A percentile compares a stretch with the other conserved stretches of the same genome.
These are phyloP conservation scores for Arabidopsis lyrata DNA, from an alignment of 441 rosid genomes.

Conservation along the genomic window DNA sequence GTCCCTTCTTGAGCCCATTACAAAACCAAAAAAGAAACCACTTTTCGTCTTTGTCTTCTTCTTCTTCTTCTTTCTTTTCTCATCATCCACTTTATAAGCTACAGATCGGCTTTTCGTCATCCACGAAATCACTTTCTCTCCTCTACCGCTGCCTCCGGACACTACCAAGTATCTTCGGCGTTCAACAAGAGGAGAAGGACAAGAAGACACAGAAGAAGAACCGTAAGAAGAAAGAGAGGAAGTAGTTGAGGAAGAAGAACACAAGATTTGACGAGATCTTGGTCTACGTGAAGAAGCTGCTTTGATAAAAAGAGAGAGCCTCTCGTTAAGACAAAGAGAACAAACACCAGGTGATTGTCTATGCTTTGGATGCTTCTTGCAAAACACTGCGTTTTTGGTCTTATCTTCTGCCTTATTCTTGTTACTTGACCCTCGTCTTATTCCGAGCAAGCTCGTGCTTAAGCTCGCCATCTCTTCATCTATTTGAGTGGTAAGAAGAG, in stretches of 20 bases:
- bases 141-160: constrained; percentile 30
- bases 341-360: constrained; percentile 47
- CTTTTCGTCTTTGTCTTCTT: constrained; percentile 19
- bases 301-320: constrained; percentile 38
- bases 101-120: constrained; percentile 42
- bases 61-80: constrained; percentile 33
- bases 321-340: constrained; percentile 46
- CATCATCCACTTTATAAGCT: constrained; percentile 38
- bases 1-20: constrained; percentile 26
- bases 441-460: constrained; percentile 42
- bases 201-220: constrained; percentile 45
- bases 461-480: constrained; percentile 43
- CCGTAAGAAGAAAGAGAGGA: constrained; percentile 32
- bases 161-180: constrained; percentile 20
- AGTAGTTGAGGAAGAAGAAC: constrained; percentile 42
- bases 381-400: constrained; percentile 31
- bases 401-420: constrained; percentile 32
- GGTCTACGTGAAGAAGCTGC: constrained; percentile 26
- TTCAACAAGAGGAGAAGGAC: constrained; percentile 42
- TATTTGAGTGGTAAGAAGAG: constrained; percentile 16
- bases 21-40: constrained; percentile 41
- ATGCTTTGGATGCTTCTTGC: constrained; percentile 47
- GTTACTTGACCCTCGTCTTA: constrained; percentile 27
- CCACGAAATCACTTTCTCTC: constrained; percentile 33
- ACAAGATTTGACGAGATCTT: constrained; percentile 21